phyloP scores from a whole-genome alignment of 768 basidiomycete genomes.

The Russula sp. region DNA sequence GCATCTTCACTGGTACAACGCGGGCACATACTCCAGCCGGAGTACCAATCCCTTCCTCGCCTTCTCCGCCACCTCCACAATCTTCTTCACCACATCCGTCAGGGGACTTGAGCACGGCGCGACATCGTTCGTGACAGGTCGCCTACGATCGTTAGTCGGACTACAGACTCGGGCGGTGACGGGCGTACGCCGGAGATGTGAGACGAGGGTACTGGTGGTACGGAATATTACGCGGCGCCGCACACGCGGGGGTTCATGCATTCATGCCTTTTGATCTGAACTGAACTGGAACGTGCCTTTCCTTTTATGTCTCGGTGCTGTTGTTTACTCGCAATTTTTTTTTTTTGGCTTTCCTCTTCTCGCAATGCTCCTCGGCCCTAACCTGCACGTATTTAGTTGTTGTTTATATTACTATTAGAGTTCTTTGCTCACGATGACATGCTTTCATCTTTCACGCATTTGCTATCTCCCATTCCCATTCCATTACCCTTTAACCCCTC shows the following conservation, averaged over 20 bases:
- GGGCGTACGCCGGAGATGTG: background rate
- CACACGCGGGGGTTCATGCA: background rate
- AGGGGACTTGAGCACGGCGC: background rate
- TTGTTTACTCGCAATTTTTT: too few species aligned
- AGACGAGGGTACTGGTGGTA: background rate
- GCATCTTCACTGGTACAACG: conserved; percentile 25
- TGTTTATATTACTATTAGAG: too few species aligned
- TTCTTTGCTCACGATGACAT: too few species aligned
- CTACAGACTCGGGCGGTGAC: background rate
- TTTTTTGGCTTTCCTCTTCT: too few species aligned
- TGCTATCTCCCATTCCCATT: too few species aligned
- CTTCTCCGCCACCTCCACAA: background rate
- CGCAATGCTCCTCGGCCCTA: too few species aligned
- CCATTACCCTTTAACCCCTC: conserved; percentile 32
- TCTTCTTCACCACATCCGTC: background rate
- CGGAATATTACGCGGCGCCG: background rate
- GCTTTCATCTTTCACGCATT: too few species aligned
- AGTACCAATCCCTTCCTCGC: background rate
- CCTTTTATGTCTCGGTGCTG: too few species aligned
- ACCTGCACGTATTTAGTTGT: too few species aligned
- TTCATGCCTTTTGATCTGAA: background rate
- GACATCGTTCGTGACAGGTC: background rate
- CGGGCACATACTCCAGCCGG: conserved; percentile 15
- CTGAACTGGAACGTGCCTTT: too few species aligned
- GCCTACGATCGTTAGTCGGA: background rate